These are phyloP conservation scores for Aquilaria sinensis DNA, from an alignment of 345 rosid genomes.

Conservation along the genomic window DNA sequence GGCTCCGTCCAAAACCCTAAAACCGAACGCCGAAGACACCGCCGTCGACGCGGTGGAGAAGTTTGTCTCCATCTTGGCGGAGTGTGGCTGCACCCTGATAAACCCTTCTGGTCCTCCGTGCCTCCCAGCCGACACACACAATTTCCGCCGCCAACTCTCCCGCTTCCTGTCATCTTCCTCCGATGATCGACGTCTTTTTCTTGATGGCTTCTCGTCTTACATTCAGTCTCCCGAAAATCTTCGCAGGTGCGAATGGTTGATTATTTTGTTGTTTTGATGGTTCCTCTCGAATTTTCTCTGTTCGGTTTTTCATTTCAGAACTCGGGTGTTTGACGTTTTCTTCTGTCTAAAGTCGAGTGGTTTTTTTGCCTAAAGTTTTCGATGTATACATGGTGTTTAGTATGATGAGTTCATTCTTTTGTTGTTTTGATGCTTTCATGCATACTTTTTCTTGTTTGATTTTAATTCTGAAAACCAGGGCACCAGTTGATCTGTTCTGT, in stretches of 20 bases:
- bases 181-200: slow-evolving; percentile 38
- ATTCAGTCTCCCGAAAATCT: slow-evolving; percentile 48
- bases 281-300: too few species aligned
- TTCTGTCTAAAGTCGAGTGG: too few species aligned
- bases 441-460: too few species aligned
- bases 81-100: slow-evolving; percentile 64
- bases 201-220: slow-evolving; percentile 44
- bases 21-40: slow-evolving; percentile 19
- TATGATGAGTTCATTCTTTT: too few species aligned
- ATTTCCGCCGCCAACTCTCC: slow-evolving; percentile 58
- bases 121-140: slow-evolving; percentile 56
- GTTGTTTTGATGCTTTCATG: too few species aligned
- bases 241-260: slow-evolving; percentile 31
- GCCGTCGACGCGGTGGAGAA: slow-evolving; percentile 35
- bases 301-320: too few species aligned
- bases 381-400: too few species aligned
- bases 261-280: too few species aligned
- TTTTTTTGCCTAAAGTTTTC: too few species aligned
- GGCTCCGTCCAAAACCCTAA: slow-evolving; percentile 31
- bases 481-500: too few species aligned
- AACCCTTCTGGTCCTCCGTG: slow-evolving; percentile 56
- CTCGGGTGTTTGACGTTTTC: too few species aligned
- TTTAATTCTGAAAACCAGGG: too few species aligned
- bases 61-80: slow-evolving; percentile 57
- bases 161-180: slow-evolving; percentile 33